Evolutionary conservation across 139 green algal genomes (phyloP).

Genomic region (Diplosphaera chodatii): DNA sequence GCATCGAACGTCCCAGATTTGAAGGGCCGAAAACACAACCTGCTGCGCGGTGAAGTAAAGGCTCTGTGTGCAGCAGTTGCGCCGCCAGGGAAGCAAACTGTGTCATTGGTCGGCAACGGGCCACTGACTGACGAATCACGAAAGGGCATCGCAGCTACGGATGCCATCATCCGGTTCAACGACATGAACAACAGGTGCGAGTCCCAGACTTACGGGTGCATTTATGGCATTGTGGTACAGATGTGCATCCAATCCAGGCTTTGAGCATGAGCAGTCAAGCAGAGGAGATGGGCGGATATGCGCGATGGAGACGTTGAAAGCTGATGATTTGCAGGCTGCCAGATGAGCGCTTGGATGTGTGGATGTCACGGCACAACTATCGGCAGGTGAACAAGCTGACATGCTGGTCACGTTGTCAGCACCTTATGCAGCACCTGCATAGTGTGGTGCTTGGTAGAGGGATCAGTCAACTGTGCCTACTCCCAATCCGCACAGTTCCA

Average conservation of each 20-base stretch:
- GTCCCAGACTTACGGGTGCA: no score
- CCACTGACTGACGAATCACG: neutral
- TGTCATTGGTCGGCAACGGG: neutral
- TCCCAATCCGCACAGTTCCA: no score
- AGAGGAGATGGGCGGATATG: no score
- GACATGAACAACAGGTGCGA: conserved; percentile 1
- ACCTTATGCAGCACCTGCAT: no score
- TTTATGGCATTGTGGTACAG: no score
- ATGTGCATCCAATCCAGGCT: no score
- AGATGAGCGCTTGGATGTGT: neutral
- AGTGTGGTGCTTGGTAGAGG: no score
- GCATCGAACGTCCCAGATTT: neutral
- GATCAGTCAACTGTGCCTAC: no score
- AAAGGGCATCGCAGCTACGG: neutral
- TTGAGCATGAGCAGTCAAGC: no score
- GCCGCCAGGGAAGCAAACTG: neutral
- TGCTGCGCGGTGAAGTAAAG: neutral
- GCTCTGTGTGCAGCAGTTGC: neutral
- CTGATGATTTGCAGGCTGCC: neutral
- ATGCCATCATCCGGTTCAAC: neutral
- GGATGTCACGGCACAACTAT: neutral
- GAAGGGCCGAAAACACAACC: neutral
- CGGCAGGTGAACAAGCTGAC: neutral
- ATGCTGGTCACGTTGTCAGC: neutral
- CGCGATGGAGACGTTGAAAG: no score